Evolutionary conservation across 495 filamentous ascomycete species (phyloP).

Genomic region (Collariella sp.): DNA sequence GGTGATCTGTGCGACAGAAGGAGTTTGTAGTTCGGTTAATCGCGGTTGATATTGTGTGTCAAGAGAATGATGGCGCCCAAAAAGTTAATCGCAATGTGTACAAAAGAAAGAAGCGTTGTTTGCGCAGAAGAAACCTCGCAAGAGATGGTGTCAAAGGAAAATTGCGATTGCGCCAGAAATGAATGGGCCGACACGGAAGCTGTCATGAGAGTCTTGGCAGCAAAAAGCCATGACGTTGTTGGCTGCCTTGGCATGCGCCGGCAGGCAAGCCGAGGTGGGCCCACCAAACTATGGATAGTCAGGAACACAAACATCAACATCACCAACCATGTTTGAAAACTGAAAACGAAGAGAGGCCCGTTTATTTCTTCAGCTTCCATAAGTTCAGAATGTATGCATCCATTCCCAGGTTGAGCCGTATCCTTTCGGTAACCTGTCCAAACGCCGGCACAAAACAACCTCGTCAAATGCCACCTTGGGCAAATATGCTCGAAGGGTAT

Average conservation of each 20-base stretch:
- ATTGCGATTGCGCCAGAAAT: not conserved
- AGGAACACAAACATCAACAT: no score
- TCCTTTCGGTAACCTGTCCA: not conserved
- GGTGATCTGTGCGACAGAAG: no score
- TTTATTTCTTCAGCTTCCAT: not conserved
- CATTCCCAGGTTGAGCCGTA: not conserved
- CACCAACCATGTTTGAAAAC: no score
- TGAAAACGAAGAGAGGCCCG: not conserved
- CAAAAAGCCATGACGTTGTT: conserved; percentile 12
- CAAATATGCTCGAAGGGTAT: not conserved
- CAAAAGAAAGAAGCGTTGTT: no score
- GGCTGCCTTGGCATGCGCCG: not conserved
- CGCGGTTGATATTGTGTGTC: no score
- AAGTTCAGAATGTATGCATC: not conserved
- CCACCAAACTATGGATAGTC: not conserved
- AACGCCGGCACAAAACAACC: not conserved
- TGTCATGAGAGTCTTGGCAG: not conserved
- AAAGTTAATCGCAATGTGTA: no score
- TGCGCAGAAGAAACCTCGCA: not conserved
- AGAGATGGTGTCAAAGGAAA: not conserved
- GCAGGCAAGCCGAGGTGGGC: not conserved
- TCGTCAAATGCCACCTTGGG: not conserved
- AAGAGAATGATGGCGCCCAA: no score
- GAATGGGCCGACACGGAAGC: not conserved
- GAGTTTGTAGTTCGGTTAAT: no score